Base-by-base conservation (phyloP, 192 early-diverging fungal genomes). In the Obelidium mucronatum region DNA sequence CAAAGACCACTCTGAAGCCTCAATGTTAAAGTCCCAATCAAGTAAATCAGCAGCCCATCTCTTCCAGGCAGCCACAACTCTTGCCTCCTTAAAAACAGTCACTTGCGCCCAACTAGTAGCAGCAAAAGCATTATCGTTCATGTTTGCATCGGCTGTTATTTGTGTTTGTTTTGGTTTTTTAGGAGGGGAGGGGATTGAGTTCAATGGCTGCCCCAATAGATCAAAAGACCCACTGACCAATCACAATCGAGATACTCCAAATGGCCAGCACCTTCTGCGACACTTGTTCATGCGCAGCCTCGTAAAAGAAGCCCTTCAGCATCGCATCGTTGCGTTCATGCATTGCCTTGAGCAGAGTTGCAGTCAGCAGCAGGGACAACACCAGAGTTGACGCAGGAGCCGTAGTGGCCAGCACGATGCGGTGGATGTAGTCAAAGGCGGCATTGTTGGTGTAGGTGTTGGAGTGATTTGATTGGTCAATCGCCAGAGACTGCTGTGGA, bases 71-170 rank as follows among this genome's bases (percentile, higher is more conserved):
- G 72, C 72, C 5, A 74, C 72, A 24, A 63, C 72, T 3, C 60
- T 11, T 26, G 67, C 42, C 44, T 39, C 34, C 34, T 61, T 62
- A 42, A 78, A 72, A 2, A 70, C 74, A 40, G 79, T 76, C 15
- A 80, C 79, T n/a, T 76, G 60, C 15, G 74, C 58, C 79, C 79
- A 80, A n/a, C 26, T 37, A 19, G 54, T 62, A 17, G 68, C 66
- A 15, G 69, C 55, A 44, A 76, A 80, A 5, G 79, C 74, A 44
- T 80, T 76, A 51, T 80, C 78, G 63, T 79, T 79, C 36, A 74
- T 26, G 40, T 24, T 40, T 1, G 78, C 71, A 40, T 79, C 78
- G 37, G 71, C 78, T 34, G 65, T 11, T 11, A 72, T 60, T 6
- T 53, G 39, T 5, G 74, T n/a, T n/a, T n/a, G n/a, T n/a, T n/a